Evolutionary conservation across 176 grass and related monocot genomes (phyloP), one percentile per base, ranked within the genome.

Genomic region (Paspalum vaginatum): DNA sequence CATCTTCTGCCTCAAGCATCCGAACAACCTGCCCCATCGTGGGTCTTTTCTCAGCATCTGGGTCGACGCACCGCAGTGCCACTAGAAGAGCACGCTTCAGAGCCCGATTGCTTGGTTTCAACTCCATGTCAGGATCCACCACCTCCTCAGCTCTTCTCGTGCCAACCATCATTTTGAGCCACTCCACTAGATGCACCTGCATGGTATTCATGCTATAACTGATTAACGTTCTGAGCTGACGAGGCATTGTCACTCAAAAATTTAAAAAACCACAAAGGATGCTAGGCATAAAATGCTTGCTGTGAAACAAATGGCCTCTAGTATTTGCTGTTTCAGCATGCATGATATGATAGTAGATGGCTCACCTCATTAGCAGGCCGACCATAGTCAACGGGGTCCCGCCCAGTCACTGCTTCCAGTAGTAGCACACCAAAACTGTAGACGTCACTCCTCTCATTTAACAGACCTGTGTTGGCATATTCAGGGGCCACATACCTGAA

Each of bases 381-480:
- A 44, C 14, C 77, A 68, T 79, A 68, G 50, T 79, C 77, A 68
- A 79, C 77, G 5, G 77, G 77, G 44, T 79, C 77, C 50, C 77
- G 55, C 22, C 77, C 77, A 56, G 77, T 79, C 9, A 79, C 77
- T 68, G 63, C 50, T 68, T 79, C 77, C 63, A 79, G 52, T 26
- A 79, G 56, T 45, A 88, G 73, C 64, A 88, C 80, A 2, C 80
- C 86, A 8, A 87, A 87, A 54, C 85, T 78, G 57, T 87, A 87
- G 40, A 87, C 73, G 20, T 87, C 85, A 0, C 85, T 87, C 46
- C 70, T 87, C 72, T 87, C 85, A 55, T 87, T 87, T 9, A 87
- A 52, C 14, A 82, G 52, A 40, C 85, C 85, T 48, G 85, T 83
- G 61, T 87, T 77, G 7, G 85, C 85, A 78, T 83, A 87, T 83